phyloP scores from a whole-genome alignment of 768 basidiomycete species.

The Tricholoma hemisulphureum region DNA sequence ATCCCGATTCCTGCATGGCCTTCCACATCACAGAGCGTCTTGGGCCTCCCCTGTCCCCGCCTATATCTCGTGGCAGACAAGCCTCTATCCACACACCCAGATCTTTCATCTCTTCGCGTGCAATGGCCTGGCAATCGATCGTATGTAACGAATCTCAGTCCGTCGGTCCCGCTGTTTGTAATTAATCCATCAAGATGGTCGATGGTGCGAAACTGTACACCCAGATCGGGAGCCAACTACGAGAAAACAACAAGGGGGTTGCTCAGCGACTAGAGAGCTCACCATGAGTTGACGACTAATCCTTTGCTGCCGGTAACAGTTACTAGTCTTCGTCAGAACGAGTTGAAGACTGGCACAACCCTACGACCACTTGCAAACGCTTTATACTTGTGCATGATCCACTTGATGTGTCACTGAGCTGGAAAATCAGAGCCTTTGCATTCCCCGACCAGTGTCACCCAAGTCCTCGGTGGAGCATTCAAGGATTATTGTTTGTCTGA shows the following conservation, averaged over 20 bases:
- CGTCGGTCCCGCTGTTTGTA: conserved; percentile 10
- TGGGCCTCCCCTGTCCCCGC: no score
- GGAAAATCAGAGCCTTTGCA: conserved; percentile 44
- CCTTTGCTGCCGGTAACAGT: conserved; percentile 58
- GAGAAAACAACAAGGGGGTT: no score
- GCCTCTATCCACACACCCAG: conserved; percentile 23
- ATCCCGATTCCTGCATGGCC: neutral
- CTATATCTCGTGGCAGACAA: neutral
- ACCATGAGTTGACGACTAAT: conserved; percentile 55
- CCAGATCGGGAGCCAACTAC: no score
- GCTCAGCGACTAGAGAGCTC: neutral
- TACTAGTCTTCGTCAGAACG: conserved; percentile 23
- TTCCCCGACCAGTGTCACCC: conserved; percentile 54
- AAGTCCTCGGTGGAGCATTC: conserved; percentile 37
- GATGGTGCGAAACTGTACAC: conserved; percentile 32
- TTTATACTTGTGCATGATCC: conserved; percentile 51
- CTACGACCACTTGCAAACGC: conserved; percentile 12
- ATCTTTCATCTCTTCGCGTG: conserved; percentile 24
- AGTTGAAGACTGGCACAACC: no score
- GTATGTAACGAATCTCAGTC: conserved; percentile 27
- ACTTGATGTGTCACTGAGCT: conserved; percentile 59
- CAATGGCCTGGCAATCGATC: conserved; percentile 27
- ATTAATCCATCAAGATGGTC: conserved; percentile 12
- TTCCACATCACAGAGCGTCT: no score
- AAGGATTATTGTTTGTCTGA: no score